phyloP scores from a whole-genome alignment of 1,284 basidiomycete genomes.

The Sporisorium sorghi region DNA sequence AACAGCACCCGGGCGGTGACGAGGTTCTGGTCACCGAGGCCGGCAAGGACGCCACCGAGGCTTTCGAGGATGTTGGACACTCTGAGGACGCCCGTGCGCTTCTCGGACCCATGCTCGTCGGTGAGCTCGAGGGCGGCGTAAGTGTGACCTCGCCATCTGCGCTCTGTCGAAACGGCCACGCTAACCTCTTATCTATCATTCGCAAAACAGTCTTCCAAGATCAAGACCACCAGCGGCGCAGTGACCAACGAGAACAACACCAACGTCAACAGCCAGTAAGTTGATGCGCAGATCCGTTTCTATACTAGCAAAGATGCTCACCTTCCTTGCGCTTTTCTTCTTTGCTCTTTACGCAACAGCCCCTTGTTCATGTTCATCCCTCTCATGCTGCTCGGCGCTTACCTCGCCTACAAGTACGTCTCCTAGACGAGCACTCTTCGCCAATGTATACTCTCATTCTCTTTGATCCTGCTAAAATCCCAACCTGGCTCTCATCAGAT shows the following conservation, averaged over 20 bases:
- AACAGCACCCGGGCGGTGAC: conserved; percentile 89
- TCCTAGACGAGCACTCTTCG: conserved; percentile 23
- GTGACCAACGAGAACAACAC: conserved; percentile 56
- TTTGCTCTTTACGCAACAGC: conserved; percentile 30
- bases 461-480: conserved; percentile 9
- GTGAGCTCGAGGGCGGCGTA: conserved; percentile 72
- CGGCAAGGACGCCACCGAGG: conserved; percentile 95
- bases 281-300: background rate
- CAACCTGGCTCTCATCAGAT: conserved; percentile 4
- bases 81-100: conserved; percentile 96
- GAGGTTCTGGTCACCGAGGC: conserved; percentile 94
- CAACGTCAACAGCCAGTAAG: conserved; percentile 59
- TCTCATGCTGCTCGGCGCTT: conserved; percentile 53
- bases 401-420: conserved; percentile 59
- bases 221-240: conserved; percentile 52
- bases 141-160: conserved; percentile 17
- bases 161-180: background rate
- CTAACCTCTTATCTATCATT: background rate
- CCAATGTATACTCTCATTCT: conserved; percentile 16
- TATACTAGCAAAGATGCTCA: background rate
- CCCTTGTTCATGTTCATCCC: conserved; percentile 65
- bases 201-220: conserved; percentile 28
- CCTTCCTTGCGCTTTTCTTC: background rate
- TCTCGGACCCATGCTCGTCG: conserved; percentile 74
- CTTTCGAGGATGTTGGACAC: conserved; percentile 99